Evolutionary conservation across 805 yeast species (phyloP).

Genomic region (Wickerhamiella parazyma): DNA sequence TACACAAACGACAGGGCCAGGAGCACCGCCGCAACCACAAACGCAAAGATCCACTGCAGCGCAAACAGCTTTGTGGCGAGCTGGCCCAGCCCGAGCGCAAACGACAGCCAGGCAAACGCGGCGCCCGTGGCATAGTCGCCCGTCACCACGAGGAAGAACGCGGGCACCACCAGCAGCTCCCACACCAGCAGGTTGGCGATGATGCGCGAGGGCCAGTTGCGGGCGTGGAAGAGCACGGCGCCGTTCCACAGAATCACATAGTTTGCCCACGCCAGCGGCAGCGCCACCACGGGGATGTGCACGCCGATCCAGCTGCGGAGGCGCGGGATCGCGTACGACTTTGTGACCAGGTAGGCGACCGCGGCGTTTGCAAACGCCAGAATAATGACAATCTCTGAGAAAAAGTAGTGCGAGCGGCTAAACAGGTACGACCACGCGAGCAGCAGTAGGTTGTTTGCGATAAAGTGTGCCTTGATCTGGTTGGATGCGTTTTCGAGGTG

Average conservation of each 20-base stretch:
- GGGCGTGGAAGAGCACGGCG: conserved; percentile 56
- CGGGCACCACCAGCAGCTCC: conserved; percentile 60
- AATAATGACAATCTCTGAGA: conserved; percentile 44
- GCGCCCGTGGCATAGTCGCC: conserved; percentile 64
- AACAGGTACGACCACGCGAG: conserved; percentile 55
- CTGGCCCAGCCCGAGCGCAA: conserved; percentile 62
- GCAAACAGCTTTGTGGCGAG: conserved; percentile 55
- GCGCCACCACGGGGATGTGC: conserved; percentile 52
- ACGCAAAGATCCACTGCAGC: conserved; percentile 77
- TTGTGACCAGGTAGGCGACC: conserved; percentile 42
- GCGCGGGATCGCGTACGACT: conserved; percentile 44
- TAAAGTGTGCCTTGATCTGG: conserved; percentile 46
- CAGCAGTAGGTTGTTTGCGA: conserved; percentile 43
- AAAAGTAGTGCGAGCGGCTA: conserved; percentile 42
- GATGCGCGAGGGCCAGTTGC: conserved; percentile 44
- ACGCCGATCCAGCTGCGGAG: conserved; percentile 40
- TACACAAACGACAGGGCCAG: conserved; percentile 38
- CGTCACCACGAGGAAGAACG: conserved; percentile 39
- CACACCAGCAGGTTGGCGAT: conserved; percentile 64
- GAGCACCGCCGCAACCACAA: conserved; percentile 46
- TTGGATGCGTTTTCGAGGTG: conserved; percentile 18
- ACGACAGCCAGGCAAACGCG: conserved; percentile 40
- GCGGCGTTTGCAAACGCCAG: conserved; percentile 48
- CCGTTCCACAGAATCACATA: conserved; percentile 77
- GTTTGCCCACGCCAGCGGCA: conserved; percentile 64